Evolutionary conservation across 2,329 filamentous ascomycete species (phyloP).

Genomic region (Geosmithia flava): DNA sequence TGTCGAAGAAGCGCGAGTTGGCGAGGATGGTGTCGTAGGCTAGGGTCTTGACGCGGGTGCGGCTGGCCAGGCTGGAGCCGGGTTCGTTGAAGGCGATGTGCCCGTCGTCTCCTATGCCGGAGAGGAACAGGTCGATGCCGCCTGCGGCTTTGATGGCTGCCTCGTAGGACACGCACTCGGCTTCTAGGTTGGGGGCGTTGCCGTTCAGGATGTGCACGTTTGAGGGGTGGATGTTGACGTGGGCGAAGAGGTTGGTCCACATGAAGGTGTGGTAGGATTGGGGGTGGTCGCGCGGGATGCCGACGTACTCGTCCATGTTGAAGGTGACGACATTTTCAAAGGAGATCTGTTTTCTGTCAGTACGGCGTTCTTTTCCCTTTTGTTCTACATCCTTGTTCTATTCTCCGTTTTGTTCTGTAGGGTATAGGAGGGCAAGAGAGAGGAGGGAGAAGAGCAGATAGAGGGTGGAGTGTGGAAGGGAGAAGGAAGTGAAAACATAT

Average conservation of each 20-base stretch:
- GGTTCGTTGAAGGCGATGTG: constrained; percentile 90
- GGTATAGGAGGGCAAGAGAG: too few relatives aligned
- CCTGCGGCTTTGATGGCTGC: constrained; percentile 61
- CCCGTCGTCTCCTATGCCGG: constrained; percentile 74
- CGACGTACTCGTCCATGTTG: constrained; percentile 91
- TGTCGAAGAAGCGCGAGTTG: constrained; percentile 74
- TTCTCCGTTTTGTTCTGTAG: too few relatives aligned
- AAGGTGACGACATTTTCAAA: constrained; percentile 86
- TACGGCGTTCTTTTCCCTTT: neutral
- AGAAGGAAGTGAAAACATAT: too few relatives aligned
- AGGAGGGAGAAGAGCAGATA: too few relatives aligned
- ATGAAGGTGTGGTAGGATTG: constrained; percentile 88
- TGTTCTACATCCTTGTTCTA: too few relatives aligned
- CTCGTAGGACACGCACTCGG: constrained; percentile 71
- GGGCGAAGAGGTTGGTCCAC: constrained; percentile 87
- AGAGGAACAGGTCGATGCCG: constrained; percentile 77
- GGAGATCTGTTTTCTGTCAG: constrained; percentile 42
- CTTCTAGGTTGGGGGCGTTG: constrained; percentile 62
- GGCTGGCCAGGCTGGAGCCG: constrained; percentile 63
- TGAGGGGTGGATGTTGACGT: constrained; percentile 65
- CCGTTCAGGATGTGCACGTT: constrained; percentile 81
- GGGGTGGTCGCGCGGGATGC: constrained; percentile 68
- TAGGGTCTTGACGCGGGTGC: constrained; percentile 76
- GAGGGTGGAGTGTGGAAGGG: too few relatives aligned
- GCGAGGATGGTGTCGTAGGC: constrained; percentile 79